Evolutionary conservation across 805 yeast species (phyloP).

Genomic region (Barnettozyma botsteinii): DNA sequence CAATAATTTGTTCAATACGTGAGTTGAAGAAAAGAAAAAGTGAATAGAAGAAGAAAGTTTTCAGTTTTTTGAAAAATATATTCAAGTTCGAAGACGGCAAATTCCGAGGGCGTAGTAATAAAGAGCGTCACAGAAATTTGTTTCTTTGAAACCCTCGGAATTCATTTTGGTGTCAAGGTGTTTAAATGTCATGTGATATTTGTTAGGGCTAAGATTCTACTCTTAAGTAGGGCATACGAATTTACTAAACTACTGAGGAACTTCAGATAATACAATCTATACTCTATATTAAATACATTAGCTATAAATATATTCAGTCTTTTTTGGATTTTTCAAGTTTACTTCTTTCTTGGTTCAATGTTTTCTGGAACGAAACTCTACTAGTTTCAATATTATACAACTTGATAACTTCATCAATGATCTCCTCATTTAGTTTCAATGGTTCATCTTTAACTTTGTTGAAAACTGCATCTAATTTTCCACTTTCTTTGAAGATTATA

Average conservation of each 20-base stretch:
- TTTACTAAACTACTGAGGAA: no score
- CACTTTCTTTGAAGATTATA: conserved; percentile 30
- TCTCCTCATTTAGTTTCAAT: conserved; percentile 40
- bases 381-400: conserved; percentile 41
- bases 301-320: neutral
- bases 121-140: neutral
- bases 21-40: conserved; percentile 12
- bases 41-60: conserved; percentile 15
- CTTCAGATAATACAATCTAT: neutral
- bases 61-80: conserved; percentile 17
- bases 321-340: neutral
- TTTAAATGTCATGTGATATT: conserved; percentile 9
- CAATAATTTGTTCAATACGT: conserved; percentile 20
- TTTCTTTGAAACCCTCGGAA: conserved; percentile 5
- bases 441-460: conserved; percentile 4
- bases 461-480: conserved; percentile 28
- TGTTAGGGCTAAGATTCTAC: conserved; percentile 5
- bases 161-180: conserved; percentile 6
- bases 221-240: neutral
- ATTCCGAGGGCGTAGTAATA: conserved; percentile 5
- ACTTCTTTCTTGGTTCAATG: conserved; percentile 47
- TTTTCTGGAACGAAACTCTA: conserved; percentile 41
- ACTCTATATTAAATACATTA: neutral
- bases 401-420: conserved; percentile 40
- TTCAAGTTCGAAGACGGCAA: conserved; percentile 1